Conservation (phyloP, 2,329 filamentous ascomycete genomes). For the Aspergillus thermomutatus region DNA sequence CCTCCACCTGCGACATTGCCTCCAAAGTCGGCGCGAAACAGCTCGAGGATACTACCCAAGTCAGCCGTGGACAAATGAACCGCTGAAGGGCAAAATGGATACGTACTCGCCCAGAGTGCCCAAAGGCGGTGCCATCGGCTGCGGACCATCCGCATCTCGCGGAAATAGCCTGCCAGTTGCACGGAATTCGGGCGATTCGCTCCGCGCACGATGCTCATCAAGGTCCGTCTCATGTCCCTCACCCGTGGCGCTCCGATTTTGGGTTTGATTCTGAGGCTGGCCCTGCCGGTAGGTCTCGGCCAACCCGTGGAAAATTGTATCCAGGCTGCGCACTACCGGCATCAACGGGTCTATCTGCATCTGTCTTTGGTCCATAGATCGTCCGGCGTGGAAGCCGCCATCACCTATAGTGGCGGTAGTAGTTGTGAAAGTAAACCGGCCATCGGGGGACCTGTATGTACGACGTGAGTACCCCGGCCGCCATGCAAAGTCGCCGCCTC, state of each 20-base stretch:
- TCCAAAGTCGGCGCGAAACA: conserved; percentile 24
- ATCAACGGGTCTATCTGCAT: conserved; percentile 25
- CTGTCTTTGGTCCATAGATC: conserved; percentile 9
- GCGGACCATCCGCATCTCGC: conserved; percentile 50
- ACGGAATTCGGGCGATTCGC: conserved; percentile 9
- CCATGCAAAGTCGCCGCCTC: conserved; percentile 25
- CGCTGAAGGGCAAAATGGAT: conserved; percentile 1
- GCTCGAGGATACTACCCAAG: conserved; percentile 24
- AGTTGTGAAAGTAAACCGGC: conserved; percentile 41
- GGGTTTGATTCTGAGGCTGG: conserved; percentile 3
- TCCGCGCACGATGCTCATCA: conserved; percentile 7
- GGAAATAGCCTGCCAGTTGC: conserved; percentile 41
- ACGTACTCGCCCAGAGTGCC: conserved; percentile 50
- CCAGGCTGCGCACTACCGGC: conserved; percentile 36
- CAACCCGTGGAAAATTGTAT: conserved; percentile 47
- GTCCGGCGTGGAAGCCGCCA: conserved; percentile 16
- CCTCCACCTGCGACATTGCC: conserved; percentile 8
- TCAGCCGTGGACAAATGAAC: conserved; percentile 5
- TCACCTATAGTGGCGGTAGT: conserved; percentile 31
- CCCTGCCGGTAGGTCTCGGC: conserved; percentile 31
- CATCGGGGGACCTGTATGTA: conserved; percentile 45
- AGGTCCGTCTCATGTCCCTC: conserved; percentile 4
- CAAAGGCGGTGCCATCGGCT: conserved; percentile 45
- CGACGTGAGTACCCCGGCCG: conserved; percentile 25
- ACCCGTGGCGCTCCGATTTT: background rate